phyloP scores from a whole-genome alignment of 345 rosid genomes.

The Boechera retrofracta region DNA sequence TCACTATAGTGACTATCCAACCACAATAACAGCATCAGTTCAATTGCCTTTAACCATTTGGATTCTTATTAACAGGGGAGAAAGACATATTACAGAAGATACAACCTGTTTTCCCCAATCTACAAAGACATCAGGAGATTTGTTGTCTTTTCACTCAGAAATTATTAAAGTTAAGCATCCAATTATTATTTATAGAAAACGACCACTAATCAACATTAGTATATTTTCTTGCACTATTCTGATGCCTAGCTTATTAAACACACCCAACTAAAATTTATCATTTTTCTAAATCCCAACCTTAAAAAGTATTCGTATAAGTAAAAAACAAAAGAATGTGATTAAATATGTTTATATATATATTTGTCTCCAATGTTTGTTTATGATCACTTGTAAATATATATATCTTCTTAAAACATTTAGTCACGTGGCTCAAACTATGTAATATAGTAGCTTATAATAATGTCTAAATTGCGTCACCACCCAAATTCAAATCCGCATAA shows the following conservation, averaged over 20 bases:
- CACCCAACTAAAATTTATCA: conserved; percentile 11
- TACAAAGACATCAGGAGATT: conserved; percentile 34
- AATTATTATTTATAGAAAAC: conserved; percentile 8
- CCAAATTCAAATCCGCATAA: too few species aligned
- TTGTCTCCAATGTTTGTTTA: conserved; percentile 8
- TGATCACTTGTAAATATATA: conserved; percentile 11
- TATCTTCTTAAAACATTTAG: not conserved
- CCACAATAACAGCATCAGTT: not conserved
- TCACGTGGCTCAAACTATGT: not conserved
- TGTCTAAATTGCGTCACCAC: too few species aligned
- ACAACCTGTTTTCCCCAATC: conserved; percentile 34
- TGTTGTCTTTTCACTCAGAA: conserved; percentile 26
- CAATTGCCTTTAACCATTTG: not conserved
- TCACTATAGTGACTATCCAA: not conserved
- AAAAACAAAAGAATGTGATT: conserved; percentile 22
- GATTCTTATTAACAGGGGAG: not conserved
- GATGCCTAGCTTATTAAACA: conserved; percentile 13
- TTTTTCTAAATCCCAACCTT: conserved; percentile 10
- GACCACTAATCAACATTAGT: conserved; percentile 28
- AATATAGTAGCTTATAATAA: not conserved
- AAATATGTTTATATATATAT: not conserved
- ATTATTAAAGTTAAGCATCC: conserved; percentile 9
- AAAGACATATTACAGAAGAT: conserved; percentile 4
- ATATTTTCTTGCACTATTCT: conserved; percentile 9
- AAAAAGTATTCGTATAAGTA: conserved; percentile 1